These are phyloP conservation scores for Penicillium sp. DNA, from an alignment of 2,329 filamentous ascomycete genomes.

Conservation along the genomic window DNA sequence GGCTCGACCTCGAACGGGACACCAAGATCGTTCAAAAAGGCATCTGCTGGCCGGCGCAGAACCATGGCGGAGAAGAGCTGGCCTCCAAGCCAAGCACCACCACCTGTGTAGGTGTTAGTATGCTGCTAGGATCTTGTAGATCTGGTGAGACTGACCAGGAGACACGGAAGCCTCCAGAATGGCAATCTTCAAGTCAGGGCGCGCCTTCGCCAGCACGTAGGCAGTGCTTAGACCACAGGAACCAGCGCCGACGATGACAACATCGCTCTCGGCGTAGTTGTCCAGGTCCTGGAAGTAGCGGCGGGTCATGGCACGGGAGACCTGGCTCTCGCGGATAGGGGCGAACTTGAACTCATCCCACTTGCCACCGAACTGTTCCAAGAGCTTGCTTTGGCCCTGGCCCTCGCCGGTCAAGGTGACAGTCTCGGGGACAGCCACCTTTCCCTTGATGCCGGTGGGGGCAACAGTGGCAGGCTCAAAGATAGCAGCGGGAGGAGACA, in stretches of 20 bases:
- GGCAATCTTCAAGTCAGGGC: conserved; percentile 85
- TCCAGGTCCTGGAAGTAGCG: conserved; percentile 91
- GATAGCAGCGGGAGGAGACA: conserved; percentile 74
- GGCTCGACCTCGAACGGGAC: conserved; percentile 85
- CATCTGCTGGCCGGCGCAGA: conserved; percentile 86
- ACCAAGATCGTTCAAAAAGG: conserved; percentile 73
- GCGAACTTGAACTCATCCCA: conserved; percentile 80
- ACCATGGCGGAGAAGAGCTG: conserved; percentile 95
- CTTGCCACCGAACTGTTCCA: conserved; percentile 64
- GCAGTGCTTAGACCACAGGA: conserved; percentile 81
- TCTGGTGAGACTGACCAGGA: conserved; percentile 48
- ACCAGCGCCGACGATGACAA: conserved; percentile 87
- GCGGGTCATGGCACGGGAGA: conserved; percentile 86
- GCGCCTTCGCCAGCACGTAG: conserved; percentile 74
- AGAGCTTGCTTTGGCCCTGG: conserved; percentile 49
- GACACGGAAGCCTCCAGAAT: conserved; percentile 84
- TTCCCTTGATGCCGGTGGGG: conserved; percentile 38
- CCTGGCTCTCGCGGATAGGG: conserved; percentile 84
- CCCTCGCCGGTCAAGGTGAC: conserved; percentile 37
- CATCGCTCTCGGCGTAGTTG: conserved; percentile 82
- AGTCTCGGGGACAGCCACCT: conserved; percentile 46
- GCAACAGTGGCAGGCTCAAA: conserved; percentile 45
- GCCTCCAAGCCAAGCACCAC: conserved; percentile 86
- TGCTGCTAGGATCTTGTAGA: not conserved
- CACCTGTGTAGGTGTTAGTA: conserved; percentile 47